Evolutionary conservation across 805 yeast genomes (phyloP).

Genomic region (Saccharomycopsis capsularis): DNA sequence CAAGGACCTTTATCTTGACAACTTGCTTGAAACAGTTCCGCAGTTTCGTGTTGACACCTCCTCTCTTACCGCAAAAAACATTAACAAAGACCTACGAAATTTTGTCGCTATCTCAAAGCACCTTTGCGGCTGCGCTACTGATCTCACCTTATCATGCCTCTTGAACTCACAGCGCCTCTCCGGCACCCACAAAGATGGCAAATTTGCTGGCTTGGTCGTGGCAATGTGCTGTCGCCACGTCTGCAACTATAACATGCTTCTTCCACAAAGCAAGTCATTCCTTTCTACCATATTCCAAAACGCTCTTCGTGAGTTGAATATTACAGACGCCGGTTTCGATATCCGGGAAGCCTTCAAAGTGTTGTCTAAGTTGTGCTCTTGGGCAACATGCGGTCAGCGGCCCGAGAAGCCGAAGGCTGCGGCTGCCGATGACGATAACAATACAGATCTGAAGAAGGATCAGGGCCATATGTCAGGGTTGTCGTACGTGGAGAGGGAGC

Average conservation of each 20-base stretch:
- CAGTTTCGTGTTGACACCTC: no score
- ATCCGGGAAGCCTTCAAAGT: conserved; percentile 31
- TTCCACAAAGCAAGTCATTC: conserved; percentile 40
- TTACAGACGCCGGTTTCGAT: conserved; percentile 24
- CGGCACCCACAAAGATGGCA: neutral
- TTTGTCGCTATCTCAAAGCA: conserved; percentile 76
- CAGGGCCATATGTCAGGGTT: conserved; percentile 45
- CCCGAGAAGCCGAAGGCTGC: no score
- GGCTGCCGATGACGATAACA: conserved; percentile 31
- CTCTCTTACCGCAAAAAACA: conserved; percentile 5
- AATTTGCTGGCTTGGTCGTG: conserved; percentile 54
- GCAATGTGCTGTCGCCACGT: conserved; percentile 94
- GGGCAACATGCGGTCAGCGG: conserved; percentile 78
- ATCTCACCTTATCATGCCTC: conserved; percentile 66
- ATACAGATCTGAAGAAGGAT: no score
- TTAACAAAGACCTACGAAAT: conserved; percentile 1
- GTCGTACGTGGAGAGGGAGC: conserved; percentile 42
- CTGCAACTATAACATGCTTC: conserved; percentile 53
- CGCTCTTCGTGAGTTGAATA: conserved; percentile 21
- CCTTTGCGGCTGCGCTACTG: conserved; percentile 92
- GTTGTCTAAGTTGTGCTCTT: conserved; percentile 63
- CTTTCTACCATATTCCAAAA: conserved; percentile 28
- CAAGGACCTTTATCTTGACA: conserved; percentile 57
- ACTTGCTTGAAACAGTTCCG: conserved; percentile 36
- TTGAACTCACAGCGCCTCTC: conserved; percentile 30